A percentile compares a stretch with the other conserved stretches of the same genome.
These are phyloP conservation scores for Rhododendron griersonianum DNA, from an alignment of 148 eudicot genomes.

Conservation along the genomic window DNA sequence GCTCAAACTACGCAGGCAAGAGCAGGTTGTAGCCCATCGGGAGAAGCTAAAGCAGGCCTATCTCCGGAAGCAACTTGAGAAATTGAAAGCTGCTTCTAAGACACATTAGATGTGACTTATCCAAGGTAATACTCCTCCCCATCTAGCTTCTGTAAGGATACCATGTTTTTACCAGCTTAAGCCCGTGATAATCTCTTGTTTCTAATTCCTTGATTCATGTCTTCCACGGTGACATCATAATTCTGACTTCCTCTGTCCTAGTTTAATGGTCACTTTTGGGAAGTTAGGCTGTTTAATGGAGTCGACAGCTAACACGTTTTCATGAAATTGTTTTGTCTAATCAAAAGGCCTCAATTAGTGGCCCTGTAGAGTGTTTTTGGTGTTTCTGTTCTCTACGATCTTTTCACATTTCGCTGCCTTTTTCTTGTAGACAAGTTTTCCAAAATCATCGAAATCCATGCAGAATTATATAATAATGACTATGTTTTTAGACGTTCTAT, in stretches of 20 bases:
- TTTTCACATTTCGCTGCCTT: background rate
- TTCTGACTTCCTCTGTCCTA: background rate
- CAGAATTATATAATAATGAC: background rate
- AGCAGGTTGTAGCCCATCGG: conserved; percentile 66
- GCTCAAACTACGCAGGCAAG: conserved; percentile 71
- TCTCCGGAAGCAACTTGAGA: conserved; percentile 67
- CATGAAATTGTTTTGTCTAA: background rate
- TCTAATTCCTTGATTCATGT: background rate
- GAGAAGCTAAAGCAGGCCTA: conserved; percentile 92
- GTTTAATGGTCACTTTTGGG: background rate
- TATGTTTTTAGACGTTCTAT: background rate
- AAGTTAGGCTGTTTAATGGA: background rate
- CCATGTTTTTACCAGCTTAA: background rate
- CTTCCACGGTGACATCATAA: background rate
- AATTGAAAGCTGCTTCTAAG: conserved; percentile 64
- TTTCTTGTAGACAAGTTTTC: background rate
- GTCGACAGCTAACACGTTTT: background rate
- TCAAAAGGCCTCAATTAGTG: background rate
- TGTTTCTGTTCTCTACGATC: background rate
- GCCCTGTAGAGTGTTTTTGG: background rate
- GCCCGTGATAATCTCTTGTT: background rate
- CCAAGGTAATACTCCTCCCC: background rate
- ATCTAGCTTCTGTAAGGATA: background rate
- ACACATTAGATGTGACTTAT: conserved; percentile 32
- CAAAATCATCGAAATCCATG: background rate